Evolutionary conservation across 1,284 basidiomycete species (phyloP), one percentile per base, ranked within the genome.

Genomic region (Quambalaria eucalypti): DNA sequence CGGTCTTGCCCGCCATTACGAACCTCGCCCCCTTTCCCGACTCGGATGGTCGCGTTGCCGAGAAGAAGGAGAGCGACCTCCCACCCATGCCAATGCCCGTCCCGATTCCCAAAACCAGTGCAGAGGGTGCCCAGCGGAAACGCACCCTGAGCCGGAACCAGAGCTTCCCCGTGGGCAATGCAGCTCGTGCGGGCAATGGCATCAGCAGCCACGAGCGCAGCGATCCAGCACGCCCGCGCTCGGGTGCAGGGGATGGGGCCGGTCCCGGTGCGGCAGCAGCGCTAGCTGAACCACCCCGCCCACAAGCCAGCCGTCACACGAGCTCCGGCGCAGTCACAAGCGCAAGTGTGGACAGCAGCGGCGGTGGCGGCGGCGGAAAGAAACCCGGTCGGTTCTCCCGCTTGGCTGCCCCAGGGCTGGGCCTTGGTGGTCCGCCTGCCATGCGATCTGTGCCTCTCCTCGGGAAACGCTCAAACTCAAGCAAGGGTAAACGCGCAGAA

Each of bases 21-120:
- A 66, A 68, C 21, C 28, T 66, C 7, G 58, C 62, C 9, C 66
- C 66, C 7, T 64, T 68, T 29, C 59, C 59, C 0, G 56, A 58
- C n/a, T 28, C 52, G 25, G 6, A 50, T 2, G 40, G 46, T n/a
- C n/a, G n/a, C n/a, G n/a, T n/a, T n/a, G n/a, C n/a, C n/a, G n/a
- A 4, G 48, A 30, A 50, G 48, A 25, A 57, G 62, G 54, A 47
- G 60, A 9, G 42, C 16, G 19, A 58, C 59, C 40, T 63, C n/a
- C 63, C 62, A 8, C 56, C 60, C 0, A 65, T 61, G 61, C 62
- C 60, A 0, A 30, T n/a, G n/a, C 23, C 14, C 14, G n/a, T 14
- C 29, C 46, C 25, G 5, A 16, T 48, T 3, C 46, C 16, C 46
- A 21, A 5, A 5, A 21, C 4, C 46, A 16, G 19, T 16, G 19